Base-by-base conservation (phyloP, 495 filamentous ascomycete genomes). In the Cairneyella variabilis region DNA sequence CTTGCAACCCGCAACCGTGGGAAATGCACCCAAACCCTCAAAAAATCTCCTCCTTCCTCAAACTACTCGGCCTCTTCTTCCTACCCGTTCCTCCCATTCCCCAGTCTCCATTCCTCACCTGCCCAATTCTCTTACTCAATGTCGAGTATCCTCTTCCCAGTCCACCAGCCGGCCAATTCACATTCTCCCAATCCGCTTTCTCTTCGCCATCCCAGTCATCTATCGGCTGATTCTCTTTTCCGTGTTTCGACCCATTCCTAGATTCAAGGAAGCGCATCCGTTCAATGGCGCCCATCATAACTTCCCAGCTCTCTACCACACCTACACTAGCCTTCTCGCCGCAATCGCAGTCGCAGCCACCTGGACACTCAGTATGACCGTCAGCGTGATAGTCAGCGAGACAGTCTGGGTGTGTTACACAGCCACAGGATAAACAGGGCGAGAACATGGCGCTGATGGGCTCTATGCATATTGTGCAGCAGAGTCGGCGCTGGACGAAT, bases 391-490 rank as follows among this genome's bases (percentile, higher is more conserved):
- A 75, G 60, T 76, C 66, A 46, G 69, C 63, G n/a, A 83, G 67
- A 57, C 77, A 81, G 10, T 60, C 52, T 22, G 79, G 73, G 63
- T 86, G 83, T 12, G 69, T 69, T 11, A 76, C 76, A 54, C 83
- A 83, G n/a, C 83, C 83, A 54, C 83, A 86, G 43, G 65, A 67
- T 5, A 84, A 65, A 58, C 83, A 86, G 5, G 82, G 71, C 3
- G 74, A 67, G 62, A 82, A 86, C 0, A 81, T 66, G 0, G 75
- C 76, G 42, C 71, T 71, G 48, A 84, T 69, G 16, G 79, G 74
- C 51, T 82, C 77, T 51, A 72, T 68, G 56, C 83, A 86, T 53
- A 83, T 77, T 17, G 79, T 75, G 56, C 83, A 86, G 17, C 64
- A 65, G 27, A 85, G 66, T 44, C 79, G 78, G 2, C 65, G 69